Evolutionary conservation across 2,329 filamentous ascomycete genomes (phyloP).

Genomic region (Endocalyx cinctus): DNA sequence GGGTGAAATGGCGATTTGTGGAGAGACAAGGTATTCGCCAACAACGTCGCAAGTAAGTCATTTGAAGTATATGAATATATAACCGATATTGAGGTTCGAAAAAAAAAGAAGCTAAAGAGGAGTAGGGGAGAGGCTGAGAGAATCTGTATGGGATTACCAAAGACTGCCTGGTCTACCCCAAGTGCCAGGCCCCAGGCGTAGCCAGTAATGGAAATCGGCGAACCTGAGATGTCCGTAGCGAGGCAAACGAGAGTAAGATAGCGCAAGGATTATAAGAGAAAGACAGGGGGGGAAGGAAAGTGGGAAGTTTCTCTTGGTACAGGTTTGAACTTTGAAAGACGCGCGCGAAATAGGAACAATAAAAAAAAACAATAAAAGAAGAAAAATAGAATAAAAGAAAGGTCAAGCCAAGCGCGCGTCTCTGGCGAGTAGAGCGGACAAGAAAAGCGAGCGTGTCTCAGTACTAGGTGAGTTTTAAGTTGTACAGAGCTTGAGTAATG

Average conservation of each 20-base stretch:
- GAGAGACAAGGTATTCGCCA: conserved; percentile 23
- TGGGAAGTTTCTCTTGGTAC: conserved; percentile 19
- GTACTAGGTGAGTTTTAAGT: conserved; percentile 18
- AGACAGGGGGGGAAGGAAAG: conserved; percentile 12
- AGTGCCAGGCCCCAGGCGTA: conserved; percentile 15
- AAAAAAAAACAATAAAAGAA: too few species aligned
- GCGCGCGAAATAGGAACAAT: conserved; percentile 22
- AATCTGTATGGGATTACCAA: conserved; percentile 15
- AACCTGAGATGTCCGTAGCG: too few species aligned
- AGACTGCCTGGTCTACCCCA: conserved; percentile 13
- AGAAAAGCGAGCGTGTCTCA: conserved; percentile 23
- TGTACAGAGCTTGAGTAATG: conserved; percentile 23
- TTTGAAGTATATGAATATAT: conserved; percentile 22
- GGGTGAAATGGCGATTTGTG: conserved; percentile 17
- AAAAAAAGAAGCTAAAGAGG: conserved; percentile 11
- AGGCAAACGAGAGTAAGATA: conserved; percentile 9
- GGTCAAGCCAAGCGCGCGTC: conserved; percentile 32
- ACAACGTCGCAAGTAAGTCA: conserved; percentile 25
- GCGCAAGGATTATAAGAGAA: conserved; percentile 2
- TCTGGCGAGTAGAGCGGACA: conserved; percentile 20
- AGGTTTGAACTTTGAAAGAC: conserved; percentile 25
- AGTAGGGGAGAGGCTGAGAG: conserved; percentile 16
- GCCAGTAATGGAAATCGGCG: conserved; percentile 10
- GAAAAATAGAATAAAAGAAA: too few species aligned
- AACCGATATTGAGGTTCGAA: too few species aligned